Base-by-base conservation (phyloP, 2,329 filamentous ascomycete genomes). In the Alternaria arbusti region DNA sequence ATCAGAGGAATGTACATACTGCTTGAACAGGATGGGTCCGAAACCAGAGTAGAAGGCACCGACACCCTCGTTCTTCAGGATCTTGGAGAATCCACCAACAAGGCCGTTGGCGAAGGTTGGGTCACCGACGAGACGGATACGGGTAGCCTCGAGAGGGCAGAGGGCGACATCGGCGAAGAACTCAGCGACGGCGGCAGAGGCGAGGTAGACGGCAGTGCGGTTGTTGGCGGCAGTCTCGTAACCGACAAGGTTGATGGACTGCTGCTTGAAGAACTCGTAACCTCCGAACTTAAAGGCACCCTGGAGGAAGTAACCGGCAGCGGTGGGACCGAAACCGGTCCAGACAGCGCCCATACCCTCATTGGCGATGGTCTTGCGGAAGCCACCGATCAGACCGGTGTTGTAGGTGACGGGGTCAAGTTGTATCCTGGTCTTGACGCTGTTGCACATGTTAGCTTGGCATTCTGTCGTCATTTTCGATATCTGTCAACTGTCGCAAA, bases 181-280 rank as follows among this genome's bases (percentile, higher is more conserved):
- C 78, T 90, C 88, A 74, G 87, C 88, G 70, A 75, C 68, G 67
- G 85, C 88, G 66, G 88, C 84, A 26, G 86, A 87, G 72, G 87
- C 91, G 71, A 93, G 88, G 87, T 95, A 95, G 84, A 95, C 89
- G 71, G 88, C 89, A 67, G 91, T 93, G 75, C 91, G 88, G 89
- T 94, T 93, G 82, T 93, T 87, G 76, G 86, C 86, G 74, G 92
- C 92, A 70, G 76, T 70, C 76, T 82, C 80, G 81, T 90, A 89
- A 78, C 93, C 93, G 78, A 96, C 83, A 68, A 86, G 67, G 86
- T 93, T 91, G 84, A 96, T 96, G 80, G 86, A 88, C 85, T 96
- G 91, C 86, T 94, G 89, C 90, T 97, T 96, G 91, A 97, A 96
- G 85, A 96, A 90, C 86, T 97, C 93, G 84, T 97, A 97, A 82